Evolutionary conservation across 257 asterid genomes (phyloP), one percentile per base, ranked within the genome.

Genomic region (Lycium ferocissimum): DNA sequence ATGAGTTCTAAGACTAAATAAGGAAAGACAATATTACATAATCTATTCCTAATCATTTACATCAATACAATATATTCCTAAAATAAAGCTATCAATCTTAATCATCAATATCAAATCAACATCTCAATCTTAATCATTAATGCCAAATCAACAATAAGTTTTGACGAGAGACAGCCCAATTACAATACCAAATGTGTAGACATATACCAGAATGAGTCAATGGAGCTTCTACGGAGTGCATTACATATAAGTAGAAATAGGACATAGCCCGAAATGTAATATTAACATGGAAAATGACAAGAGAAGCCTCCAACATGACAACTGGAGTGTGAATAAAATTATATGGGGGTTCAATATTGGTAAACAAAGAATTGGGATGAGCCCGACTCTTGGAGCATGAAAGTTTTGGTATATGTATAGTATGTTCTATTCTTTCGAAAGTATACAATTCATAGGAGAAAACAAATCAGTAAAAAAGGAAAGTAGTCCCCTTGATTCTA

Each of bases 151-250:
- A n/a, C n/a, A 69, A 69, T 37, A 37, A 69, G 51, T 13, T 69
- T 38, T 15, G 53, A 38, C 45, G 26, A 69, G 78, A 69, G 53
- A 22, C 53, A 69, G 17, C 33, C 22, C 14, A 2, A 69, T 15
- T 69, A 69, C n/a, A 56, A 14, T 56, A 15, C 20, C 62, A 56
- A 56, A 56, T 56, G 15, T 7, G 37, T n/a, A 15, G 20, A 38
- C 51, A 69, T 67, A 14, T 69, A 38, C n/a, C 13, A 69, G 53
- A 69, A 69, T 38, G 78, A 69, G 78, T 69, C 53, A 38, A 37
- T 37, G 78, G 78, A 69, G 26, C 20, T 37, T 69, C 7, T 38
- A 69, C 17, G 53, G 51, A 69, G 38, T 69, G 1, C 78, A 38
- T 38, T 69, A 69, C 14, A 38, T 37, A 38, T 7, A 69, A 69